These are phyloP conservation scores for Rhodotorula diobovata DNA, from an alignment of 768 basidiomycete genomes.

Conservation along the genomic window DNA sequence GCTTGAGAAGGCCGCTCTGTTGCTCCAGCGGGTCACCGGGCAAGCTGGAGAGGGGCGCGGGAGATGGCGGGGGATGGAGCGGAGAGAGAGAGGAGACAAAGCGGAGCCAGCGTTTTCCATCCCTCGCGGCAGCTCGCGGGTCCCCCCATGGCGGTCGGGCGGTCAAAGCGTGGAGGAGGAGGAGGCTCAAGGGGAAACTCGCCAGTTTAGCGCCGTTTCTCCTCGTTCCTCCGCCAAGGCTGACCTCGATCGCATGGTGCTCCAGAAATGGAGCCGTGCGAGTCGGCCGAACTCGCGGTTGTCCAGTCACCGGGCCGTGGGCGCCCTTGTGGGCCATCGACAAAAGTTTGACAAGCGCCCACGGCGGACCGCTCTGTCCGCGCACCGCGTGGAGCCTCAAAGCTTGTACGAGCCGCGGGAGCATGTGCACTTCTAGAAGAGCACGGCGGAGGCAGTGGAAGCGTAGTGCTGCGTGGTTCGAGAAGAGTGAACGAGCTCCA, in stretches of 20 bases:
- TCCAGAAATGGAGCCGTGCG: not conserved
- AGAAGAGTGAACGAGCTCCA: no score
- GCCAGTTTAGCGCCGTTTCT: constrained; percentile 28
- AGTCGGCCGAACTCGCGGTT: not conserved
- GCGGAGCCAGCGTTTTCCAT: not conserved
- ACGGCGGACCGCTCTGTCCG: no score
- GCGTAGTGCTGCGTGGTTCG: no score
- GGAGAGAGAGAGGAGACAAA: not conserved
- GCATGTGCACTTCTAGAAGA: no score
- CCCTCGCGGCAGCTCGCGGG: not conserved
- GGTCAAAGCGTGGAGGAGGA: constrained; percentile 61
- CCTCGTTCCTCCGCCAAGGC: not conserved
- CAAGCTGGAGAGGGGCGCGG: not conserved
- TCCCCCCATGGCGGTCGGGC: not conserved
- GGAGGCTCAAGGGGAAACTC: constrained; percentile 59
- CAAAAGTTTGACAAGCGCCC: no score
- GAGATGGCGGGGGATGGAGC: not conserved
- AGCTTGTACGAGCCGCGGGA: no score
- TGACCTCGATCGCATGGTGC: not conserved
- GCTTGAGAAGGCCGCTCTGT: not conserved
- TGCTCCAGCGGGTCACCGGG: not conserved
- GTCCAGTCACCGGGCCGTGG: no score
- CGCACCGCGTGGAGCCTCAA: no score
- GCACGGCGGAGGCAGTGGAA: no score
- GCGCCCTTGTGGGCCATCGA: no score